Percentiles rank a stretch among this genome's conserved stretches.
Conservation (phyloP, 1,284 basidiomycete species). For the Lignosus rhinocerotis region DNA sequence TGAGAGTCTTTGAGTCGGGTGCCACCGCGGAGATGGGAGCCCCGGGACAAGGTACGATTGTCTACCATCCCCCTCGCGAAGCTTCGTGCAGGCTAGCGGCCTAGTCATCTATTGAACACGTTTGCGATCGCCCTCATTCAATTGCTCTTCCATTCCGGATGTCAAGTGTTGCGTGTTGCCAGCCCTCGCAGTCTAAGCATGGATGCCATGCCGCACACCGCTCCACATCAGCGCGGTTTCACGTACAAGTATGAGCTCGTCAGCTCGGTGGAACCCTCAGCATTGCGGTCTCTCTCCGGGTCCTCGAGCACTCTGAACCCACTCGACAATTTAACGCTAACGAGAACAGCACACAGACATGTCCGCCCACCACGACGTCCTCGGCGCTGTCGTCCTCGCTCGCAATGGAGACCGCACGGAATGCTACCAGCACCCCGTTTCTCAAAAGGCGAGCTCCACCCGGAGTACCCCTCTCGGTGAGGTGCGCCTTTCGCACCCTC, state of each 20-base stretch:
- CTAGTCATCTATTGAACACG: not conserved
- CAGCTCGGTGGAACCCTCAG: not conserved
- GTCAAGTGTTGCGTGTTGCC: not conserved
- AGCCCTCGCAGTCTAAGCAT: constrained; percentile 8
- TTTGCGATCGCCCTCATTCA: constrained; percentile 5
- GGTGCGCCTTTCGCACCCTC: constrained; percentile 41
- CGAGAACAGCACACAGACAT: constrained; percentile 33
- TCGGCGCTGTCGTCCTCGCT: constrained; percentile 80
- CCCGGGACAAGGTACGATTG: not conserved
- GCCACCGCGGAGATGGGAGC: not conserved
- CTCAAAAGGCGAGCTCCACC: constrained; percentile 70
- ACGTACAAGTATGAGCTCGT: constrained; percentile 6
- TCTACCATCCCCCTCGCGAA: constrained; percentile 16
- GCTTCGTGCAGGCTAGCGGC: not conserved
- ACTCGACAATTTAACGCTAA: not conserved
- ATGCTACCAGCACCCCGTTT: constrained; percentile 70
- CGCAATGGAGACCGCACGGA: constrained; percentile 82
- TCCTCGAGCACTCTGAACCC: not conserved
- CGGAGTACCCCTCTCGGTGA: constrained; percentile 85
- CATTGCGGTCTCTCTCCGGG: constrained; percentile 11
- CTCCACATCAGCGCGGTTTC: not conserved
- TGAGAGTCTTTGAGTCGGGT: not conserved
- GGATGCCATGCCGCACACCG: constrained; percentile 8
- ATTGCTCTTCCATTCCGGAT: not conserved
- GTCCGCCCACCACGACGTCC: constrained; percentile 56